Conservation (phyloP, 2,329 filamentous ascomycete genomes). For the Arthrocladium fulminans region DNA sequence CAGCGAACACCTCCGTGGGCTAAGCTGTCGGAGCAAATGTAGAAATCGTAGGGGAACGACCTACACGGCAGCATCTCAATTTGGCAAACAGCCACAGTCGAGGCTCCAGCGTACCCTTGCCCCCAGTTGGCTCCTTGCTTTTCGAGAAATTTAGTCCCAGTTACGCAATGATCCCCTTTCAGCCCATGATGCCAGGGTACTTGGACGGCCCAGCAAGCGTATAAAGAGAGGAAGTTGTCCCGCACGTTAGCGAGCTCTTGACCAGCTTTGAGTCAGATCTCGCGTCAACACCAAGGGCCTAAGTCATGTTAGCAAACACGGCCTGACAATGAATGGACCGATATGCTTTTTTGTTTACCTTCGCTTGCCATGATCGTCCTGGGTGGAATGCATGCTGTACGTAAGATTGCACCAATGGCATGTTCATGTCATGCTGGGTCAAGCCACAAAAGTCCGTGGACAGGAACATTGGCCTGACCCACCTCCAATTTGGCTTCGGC, state of each 20-base stretch:
- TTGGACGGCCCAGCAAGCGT: background rate
- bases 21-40: background rate
- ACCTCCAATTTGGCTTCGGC: background rate
- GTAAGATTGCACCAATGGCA: slow-evolving; percentile 10
- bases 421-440: slow-evolving; percentile 1
- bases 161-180: background rate
- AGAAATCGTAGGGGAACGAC: background rate
- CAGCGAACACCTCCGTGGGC: background rate
- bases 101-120: background rate
- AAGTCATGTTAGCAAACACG: slow-evolving; percentile 2
- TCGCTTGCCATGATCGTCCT: slow-evolving; percentile 1
- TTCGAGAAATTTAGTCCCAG: background rate
- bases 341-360: slow-evolving; percentile 3
- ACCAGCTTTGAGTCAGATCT: background rate
- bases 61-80: background rate
- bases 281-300: background rate
- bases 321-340: background rate
- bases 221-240: background rate
- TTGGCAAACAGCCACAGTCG: background rate
- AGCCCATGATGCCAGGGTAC: background rate
- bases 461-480: background rate
- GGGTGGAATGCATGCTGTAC: slow-evolving; percentile 3
- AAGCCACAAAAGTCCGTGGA: slow-evolving; percentile 4
- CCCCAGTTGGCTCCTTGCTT: background rate
- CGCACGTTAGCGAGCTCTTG: background rate